Base-by-base conservation (phyloP, 306 rosid species). In the Fragaria ananassa region DNA sequence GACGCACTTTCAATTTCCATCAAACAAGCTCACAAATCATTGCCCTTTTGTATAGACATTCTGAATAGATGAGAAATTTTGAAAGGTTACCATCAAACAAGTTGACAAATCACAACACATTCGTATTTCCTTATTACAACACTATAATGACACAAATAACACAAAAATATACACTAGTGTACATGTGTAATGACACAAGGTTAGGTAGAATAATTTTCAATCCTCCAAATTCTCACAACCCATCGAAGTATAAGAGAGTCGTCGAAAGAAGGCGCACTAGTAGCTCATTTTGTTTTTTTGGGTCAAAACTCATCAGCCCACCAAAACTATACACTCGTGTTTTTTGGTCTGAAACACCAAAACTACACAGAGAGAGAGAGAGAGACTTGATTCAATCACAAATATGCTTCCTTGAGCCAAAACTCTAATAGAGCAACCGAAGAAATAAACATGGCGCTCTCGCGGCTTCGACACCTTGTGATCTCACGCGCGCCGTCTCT, bases 391-490 rank as follows among this genome's bases (percentile, higher is more conserved):
- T 10, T 51, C 57, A 51, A 51, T 46, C 51, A 51, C 7, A 1
- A 13, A 49, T 49, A 50, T 50, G 54, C 54, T 51, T 61, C 10
- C 12, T 31, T 61, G 66, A 29, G n/a, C 15, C 39, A 75, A 19
- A 13, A 8, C 6, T 4, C 8, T 0, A 54, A 41, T 29, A 14
- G 10, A 61, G 35, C 35, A 31, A 31, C 4, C 35, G 35, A 12
- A 61, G 18, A 5, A 34, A 62, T 64, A 53, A 77, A 46, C 19
- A 92, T 92, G 99, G 94, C 90, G 70, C 96, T 95, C 77, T 86
- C 93, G 29, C 96, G 97, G 79, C 96, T 95, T 82, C 91, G 97
- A 35, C 85, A 86, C 64, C 91, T 93, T 39, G 85, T 90, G 81
- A 73, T 95, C 83, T 86, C 85, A 70, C 91, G 88, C 4, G 87